Conservation (phyloP, 179 eudicot genomes). For the Beta lomatogona region DNA sequence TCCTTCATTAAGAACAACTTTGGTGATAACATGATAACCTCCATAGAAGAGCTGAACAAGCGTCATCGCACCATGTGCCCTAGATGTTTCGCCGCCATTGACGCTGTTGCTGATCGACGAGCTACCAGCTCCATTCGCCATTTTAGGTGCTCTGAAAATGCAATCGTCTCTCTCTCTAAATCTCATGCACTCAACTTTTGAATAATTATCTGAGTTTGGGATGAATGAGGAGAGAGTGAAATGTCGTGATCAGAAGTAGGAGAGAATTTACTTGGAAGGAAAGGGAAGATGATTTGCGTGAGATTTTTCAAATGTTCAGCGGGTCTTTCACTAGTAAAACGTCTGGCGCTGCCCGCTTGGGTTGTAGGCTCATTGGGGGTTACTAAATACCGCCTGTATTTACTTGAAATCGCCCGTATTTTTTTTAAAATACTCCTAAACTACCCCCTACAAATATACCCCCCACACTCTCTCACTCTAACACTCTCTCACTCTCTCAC, state of each 20-base stretch:
- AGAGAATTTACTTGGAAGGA: not conserved
- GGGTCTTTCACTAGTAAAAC: not conserved
- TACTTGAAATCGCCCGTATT: too few species aligned
- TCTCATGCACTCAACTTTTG: not conserved
- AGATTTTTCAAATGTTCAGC: not conserved
- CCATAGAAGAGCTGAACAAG: constrained; percentile 63
- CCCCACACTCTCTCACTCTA: too few species aligned
- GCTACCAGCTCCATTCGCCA: constrained; percentile 22
- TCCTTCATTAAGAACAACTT: constrained; percentile 76
- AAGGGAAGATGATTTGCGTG: not conserved
- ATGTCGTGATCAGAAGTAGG: not conserved
- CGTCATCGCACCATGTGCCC: constrained; percentile 69
- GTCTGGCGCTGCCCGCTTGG: too few species aligned
- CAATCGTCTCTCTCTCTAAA: not conserved
- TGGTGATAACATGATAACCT: constrained; percentile 83
- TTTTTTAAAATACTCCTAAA: too few species aligned
- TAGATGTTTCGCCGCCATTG: constrained; percentile 44
- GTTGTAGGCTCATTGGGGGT: too few species aligned
- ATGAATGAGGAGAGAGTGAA: not conserved
- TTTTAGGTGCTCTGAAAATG: not conserved
- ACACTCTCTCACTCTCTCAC: too few species aligned
- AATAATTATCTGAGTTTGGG: not conserved
- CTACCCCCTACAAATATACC: too few species aligned
- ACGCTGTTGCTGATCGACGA: not conserved
- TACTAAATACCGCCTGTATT: too few species aligned